Percentiles rank a stretch among this genome's conserved stretches.
Evolutionary conservation across 352 stramenopile species (phyloP).

Genomic region (Pythium grandisporangium): DNA sequence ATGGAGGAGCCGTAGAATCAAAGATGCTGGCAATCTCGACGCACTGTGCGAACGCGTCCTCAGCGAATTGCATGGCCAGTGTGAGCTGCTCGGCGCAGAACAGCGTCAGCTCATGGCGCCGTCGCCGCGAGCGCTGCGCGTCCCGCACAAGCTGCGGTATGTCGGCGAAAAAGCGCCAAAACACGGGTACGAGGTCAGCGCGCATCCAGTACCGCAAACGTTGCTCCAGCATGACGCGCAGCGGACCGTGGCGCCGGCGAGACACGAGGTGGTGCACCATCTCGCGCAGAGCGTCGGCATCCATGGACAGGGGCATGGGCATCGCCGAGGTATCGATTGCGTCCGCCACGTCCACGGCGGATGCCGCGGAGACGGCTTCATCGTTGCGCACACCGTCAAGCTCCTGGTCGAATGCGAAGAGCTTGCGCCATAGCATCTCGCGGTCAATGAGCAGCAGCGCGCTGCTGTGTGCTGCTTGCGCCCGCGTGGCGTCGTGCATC

Average conservation of each 20-base stretch:
- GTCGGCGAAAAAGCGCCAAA: constrained; percentile 53
- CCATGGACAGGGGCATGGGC: too few species aligned
- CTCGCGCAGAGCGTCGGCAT: constrained; percentile 9
- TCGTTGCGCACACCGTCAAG: constrained; percentile 5
- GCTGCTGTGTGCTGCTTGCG: constrained; percentile 7
- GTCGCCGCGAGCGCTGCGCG: constrained; percentile 8
- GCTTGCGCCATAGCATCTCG: constrained; percentile 56
- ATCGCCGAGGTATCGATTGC: too few species aligned
- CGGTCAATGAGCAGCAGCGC: constrained; percentile 41
- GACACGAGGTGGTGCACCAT: constrained; percentile 27
- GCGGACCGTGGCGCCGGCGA: constrained; percentile 21
- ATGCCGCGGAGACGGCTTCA: background rate
- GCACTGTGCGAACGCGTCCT: constrained; percentile 61
- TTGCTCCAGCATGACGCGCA: constrained; percentile 53
- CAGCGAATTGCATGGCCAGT: constrained; percentile 60
- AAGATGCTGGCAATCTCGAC: constrained; percentile 56
- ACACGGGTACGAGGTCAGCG: constrained; percentile 44
- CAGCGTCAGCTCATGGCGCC: constrained; percentile 23
- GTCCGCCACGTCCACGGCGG: too few species aligned
- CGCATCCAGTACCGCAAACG: constrained; percentile 56
- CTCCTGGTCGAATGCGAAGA: constrained; percentile 48
- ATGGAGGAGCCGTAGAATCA: constrained; percentile 13
- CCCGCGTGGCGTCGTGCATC: background rate
- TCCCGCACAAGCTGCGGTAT: constrained; percentile 12
- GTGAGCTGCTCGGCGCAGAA: constrained; percentile 57